A percentile compares a stretch with the other conserved stretches of the same genome.
Conservation (phyloP, 202 grass and related monocot species). For the Eragrostis tef region DNA sequence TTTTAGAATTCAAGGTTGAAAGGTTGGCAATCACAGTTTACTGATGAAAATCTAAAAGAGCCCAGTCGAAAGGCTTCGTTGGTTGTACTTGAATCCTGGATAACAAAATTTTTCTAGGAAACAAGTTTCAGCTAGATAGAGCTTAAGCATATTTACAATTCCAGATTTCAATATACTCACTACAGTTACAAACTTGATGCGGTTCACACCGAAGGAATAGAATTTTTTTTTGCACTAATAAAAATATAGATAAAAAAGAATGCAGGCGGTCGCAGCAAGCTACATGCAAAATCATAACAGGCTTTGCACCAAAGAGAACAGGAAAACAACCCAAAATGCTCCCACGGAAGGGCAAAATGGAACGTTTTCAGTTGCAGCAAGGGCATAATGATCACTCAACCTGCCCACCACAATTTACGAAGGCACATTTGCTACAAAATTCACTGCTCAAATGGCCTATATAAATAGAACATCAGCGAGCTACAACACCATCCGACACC, state of each 20-base stretch:
- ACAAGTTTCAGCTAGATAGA: neutral
- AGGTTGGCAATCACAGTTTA: too few relatives aligned
- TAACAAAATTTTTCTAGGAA: too few relatives aligned
- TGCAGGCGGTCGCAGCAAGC: too few relatives aligned
- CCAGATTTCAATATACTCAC: neutral
- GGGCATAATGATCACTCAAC: neutral
- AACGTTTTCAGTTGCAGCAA: neutral
- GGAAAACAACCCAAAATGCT: neutral
- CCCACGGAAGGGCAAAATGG: neutral
- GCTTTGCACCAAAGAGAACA: neutral
- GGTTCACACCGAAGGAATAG: neutral
- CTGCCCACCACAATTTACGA: neutral
- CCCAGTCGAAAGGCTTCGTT: too few relatives aligned
- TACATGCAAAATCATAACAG: neutral
- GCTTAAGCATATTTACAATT: neutral
- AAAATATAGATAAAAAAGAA: neutral
- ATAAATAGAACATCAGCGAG: conserved; percentile 51
- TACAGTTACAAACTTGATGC: neutral
- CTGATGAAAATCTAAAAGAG: too few relatives aligned
- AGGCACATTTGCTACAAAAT: conserved; percentile 39
- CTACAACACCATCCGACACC: conserved; percentile 50
- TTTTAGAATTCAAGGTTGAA: too few relatives aligned
- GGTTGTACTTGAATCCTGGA: too few relatives aligned
- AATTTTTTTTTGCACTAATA: too few relatives aligned
- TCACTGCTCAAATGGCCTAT: conserved; percentile 40